Base-by-base conservation (phyloP, 805 yeast genomes). In the Saccharomycopsis olivae region DNA sequence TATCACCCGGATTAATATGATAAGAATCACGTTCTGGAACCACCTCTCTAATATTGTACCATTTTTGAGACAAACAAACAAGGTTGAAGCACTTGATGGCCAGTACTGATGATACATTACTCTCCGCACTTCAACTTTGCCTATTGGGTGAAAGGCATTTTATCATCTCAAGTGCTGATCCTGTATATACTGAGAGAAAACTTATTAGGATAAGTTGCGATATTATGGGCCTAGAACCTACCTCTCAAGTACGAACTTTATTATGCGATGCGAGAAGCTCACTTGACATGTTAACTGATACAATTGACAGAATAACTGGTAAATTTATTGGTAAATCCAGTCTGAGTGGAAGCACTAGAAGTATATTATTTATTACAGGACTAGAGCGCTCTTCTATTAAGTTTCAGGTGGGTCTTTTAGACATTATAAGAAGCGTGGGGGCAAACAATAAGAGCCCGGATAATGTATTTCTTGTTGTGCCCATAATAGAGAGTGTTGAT, bases 401-500 rank as follows among this genome's bases (percentile, higher is more conserved):
- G 16, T 37, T 36, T 17, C 49, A 46, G 18, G 47, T 46, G 9
- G 35, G 38, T 4, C 25, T 52, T 17, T 34, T 47, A 36, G 47
- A 51, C 8, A 38, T 38, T 10, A 29, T 48, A 19, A 43, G 44
- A n/a, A 14, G 35, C 20, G 35, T 36, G 3, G 34, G 43, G 11
- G 33, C 3, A 14, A 32, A 18, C 31, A 16, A 14, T 13, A 19
- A 8, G n/a, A 24, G 23, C 6, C 29, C 21, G 15, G 38, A 44
- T 21, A 42, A 49, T 24, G 23, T 48, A 3, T 49, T 49, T 19
- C 33, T 49, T 3, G 39, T 53, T 13, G 44, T 54, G 10, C 48
- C 54, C 13, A 41, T 59, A 3, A 36, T 51, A 6, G 52, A 51
- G 27, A 51, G 45, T 25, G 32, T 40, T 2, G 44, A 49, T 19